These are phyloP conservation scores for Nepenthes mirabilis DNA, from an alignment of 148 eudicot species.

Conservation along the genomic window DNA sequence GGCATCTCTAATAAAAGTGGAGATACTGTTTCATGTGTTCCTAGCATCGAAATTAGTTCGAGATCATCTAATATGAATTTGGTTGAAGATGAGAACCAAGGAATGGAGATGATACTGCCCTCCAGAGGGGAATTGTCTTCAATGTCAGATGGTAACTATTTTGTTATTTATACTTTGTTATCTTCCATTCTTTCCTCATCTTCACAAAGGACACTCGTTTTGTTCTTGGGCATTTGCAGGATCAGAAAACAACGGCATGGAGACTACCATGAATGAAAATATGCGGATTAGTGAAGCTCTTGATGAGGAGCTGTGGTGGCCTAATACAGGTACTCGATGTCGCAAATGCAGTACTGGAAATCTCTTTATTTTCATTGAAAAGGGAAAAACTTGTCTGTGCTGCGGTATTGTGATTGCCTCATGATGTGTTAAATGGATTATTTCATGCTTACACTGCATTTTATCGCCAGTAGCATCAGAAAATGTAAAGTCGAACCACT, in stretches of 20 bases:
- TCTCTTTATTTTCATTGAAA: too few relatives aligned
- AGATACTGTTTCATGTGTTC: background rate
- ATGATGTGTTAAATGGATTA: too few relatives aligned
- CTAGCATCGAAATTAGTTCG: conserved; percentile 2
- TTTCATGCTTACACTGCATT: too few relatives aligned
- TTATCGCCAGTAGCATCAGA: too few relatives aligned
- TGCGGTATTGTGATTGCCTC: too few relatives aligned
- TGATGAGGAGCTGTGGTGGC: background rate
- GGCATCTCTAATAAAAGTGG: background rate
- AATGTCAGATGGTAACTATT: conserved; percentile 22
- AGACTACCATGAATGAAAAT: background rate
- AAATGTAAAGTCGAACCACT: too few relatives aligned
- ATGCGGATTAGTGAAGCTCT: background rate
- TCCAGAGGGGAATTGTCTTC: conserved; percentile 10
- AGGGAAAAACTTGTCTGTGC: too few relatives aligned
- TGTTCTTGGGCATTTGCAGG: background rate
- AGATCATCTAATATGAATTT: conserved; percentile 7
- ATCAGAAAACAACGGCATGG: background rate
- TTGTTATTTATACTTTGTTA: conserved; percentile 1
- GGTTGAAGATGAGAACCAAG: conserved; percentile 12
- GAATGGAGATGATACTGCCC: conserved; percentile 10
- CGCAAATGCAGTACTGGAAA: background rate
- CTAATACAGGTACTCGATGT: background rate
- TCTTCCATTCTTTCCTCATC: background rate
- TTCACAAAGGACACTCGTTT: background rate